Evolutionary conservation across 179 eudicot genomes (phyloP).

Genomic region (Beta lomatogona): DNA sequence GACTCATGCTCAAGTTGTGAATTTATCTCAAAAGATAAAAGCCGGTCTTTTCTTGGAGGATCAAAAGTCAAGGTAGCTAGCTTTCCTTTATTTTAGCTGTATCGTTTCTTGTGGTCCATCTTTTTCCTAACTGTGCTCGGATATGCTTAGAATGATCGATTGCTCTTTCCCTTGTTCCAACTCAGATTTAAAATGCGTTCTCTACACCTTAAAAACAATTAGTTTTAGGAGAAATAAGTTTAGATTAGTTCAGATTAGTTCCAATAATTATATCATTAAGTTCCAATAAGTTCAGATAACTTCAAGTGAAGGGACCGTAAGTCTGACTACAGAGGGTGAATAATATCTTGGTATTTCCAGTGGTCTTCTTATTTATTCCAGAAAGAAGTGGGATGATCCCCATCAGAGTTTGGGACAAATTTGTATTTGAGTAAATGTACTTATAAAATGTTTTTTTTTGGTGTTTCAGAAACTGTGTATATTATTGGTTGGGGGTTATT

Average conservation of each 20-base stretch:
- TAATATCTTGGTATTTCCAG: background rate
- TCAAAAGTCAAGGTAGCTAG: slow-evolving; percentile 63
- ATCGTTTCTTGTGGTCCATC: background rate
- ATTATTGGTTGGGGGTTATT: background rate
- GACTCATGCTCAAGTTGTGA: slow-evolving; percentile 75
- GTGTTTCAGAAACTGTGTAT: background rate
- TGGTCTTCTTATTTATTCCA: background rate
- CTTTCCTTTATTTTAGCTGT: background rate
- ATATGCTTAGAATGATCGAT: background rate
- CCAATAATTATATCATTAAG: too few species aligned
- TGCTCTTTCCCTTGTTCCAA: background rate
- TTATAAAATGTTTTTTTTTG: background rate
- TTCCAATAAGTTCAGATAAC: too few species aligned
- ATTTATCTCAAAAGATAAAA: slow-evolving; percentile 70
- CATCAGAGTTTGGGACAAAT: background rate
- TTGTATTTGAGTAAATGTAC: background rate
- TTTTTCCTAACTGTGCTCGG: background rate
- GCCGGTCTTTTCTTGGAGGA: slow-evolving; percentile 71
- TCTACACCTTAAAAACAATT: too few species aligned
- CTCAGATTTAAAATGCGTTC: background rate
- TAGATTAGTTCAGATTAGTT: too few species aligned
- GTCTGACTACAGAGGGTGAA: background rate
- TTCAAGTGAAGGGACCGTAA: too few species aligned
- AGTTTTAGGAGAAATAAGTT: too few species aligned
- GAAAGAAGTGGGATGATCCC: background rate